Evolutionary conservation across 345 rosid species (phyloP), one percentile per base, ranked within the genome.

Genomic region (Moringa oleifera): DNA sequence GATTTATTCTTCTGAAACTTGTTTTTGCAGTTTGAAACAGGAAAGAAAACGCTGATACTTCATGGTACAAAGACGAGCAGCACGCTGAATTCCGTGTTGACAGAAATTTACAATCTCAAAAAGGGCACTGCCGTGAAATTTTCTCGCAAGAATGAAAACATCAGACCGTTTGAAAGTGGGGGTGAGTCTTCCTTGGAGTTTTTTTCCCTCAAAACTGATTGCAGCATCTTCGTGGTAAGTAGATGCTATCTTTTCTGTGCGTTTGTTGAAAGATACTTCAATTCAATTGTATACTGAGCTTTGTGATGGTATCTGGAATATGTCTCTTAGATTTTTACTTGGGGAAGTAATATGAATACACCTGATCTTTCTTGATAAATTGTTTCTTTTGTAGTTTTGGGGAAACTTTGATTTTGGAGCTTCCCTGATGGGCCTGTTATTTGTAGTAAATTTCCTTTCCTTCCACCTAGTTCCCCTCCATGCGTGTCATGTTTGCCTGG

Each of bases 141-240:
- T 71, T 85, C 97, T 0, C 87, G 97, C 23, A 94, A 85, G 85
- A 94, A 94, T 73, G 97, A 83, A 52, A 88, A 88, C 25, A 85
- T 94, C 46, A 82, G 96, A 74, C 97, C 99, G 10, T 94, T 94
- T 66, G 99, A 94, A 75, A 77, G 77, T 25, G 96, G 97, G 24
- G 99, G 97, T 50, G 98, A 88, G 72, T 82, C 95, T 37, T 90
- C 96, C 7, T 65, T 94, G 73, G 97, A 94, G 84, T 88, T 86
- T 80, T 94, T 88, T 72, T 94, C 99, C 53, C 81, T 61, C 18
- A 94, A 88, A 79, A 88, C 97, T 0, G 99, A 94, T 74, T 94
- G 96, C 79, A 80, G 99, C 74, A 71, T 88, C 45, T 88, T 94
- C 70, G 89, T 85, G 81, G 97, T 94, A 63, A 82, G 90, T 33